phyloP scores from a whole-genome alignment of 805 yeast species.

The Yarrowia alimentaria region DNA sequence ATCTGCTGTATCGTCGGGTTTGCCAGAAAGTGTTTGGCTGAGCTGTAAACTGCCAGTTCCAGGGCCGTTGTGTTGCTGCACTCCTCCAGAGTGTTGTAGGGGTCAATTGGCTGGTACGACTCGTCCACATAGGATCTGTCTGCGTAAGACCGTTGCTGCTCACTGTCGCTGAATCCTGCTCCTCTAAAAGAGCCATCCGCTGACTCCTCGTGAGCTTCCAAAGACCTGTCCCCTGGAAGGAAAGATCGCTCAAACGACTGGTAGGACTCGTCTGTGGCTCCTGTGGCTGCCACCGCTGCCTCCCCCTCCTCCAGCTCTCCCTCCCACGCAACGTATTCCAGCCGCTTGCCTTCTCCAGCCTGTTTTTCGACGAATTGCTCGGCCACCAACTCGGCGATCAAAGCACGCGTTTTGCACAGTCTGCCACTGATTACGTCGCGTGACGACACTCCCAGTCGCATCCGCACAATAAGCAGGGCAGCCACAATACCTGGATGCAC shows the following conservation, averaged over 20 bases:
- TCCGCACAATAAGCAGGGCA: constrained; percentile 3
- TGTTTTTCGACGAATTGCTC: constrained; percentile 9
- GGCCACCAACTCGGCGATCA: constrained; percentile 13
- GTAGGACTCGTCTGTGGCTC: too few species aligned
- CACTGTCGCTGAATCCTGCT: too few species aligned
- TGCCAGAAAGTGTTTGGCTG: constrained; percentile 37
- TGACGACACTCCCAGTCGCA: constrained; percentile 8
- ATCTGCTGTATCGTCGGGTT: constrained; percentile 37
- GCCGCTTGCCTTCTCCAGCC: neutral
- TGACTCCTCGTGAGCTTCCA: too few species aligned
- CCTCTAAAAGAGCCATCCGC: too few species aligned
- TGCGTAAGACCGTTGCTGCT: too few species aligned
- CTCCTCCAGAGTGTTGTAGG: neutral
- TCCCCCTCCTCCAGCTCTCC: neutral
- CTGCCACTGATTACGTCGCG: constrained; percentile 7
- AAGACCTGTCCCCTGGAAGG: too few species aligned
- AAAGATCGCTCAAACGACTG: too few species aligned
- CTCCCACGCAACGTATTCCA: constrained; percentile 3
- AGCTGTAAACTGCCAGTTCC: constrained; percentile 4
- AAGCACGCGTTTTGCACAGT: constrained; percentile 3
- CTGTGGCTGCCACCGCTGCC: too few species aligned
- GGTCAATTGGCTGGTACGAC: neutral
- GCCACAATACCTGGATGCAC: neutral
- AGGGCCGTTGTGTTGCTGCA: neutral
- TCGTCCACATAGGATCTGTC: neutral